phyloP scores from a whole-genome alignment of 768 basidiomycete genomes.

The Vishniacozyma victoriae region DNA sequence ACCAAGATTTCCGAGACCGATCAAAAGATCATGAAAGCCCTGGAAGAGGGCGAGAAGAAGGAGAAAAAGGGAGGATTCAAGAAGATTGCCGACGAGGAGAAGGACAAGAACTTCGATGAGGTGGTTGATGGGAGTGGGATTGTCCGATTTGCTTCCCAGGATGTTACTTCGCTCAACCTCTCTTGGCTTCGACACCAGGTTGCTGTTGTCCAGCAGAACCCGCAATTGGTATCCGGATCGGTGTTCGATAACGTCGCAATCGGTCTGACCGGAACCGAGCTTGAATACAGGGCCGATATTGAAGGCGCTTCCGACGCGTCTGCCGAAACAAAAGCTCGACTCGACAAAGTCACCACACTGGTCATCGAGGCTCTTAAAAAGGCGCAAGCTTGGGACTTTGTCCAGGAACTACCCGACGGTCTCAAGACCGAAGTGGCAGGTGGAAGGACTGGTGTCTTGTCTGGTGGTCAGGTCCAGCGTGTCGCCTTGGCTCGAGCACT shows the following conservation, averaged over 20 bases:
- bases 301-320: constrained; percentile 1
- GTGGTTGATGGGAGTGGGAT: constrained; percentile 5
- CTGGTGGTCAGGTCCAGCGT: constrained; percentile 41
- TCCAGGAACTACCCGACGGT: constrained; percentile 36
- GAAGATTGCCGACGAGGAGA: background rate
- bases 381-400: constrained; percentile 45
- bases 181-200: constrained; percentile 33
- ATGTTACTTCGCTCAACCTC: constrained; percentile 29
- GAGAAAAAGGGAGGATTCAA: background rate
- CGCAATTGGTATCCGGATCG: constrained; percentile 34
- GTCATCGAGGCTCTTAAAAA: constrained; percentile 28
- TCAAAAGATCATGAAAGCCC: constrained; percentile 10
- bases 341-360: constrained; percentile 8
- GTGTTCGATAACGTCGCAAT: constrained; percentile 45
- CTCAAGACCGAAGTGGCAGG: constrained; percentile 34
- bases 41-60: constrained; percentile 3
- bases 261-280: constrained; percentile 40
- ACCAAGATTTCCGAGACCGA: constrained; percentile 15
- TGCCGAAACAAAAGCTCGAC: background rate
- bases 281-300: constrained; percentile 36
- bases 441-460: constrained; percentile 37
- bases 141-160: constrained; percentile 18
- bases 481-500: constrained; percentile 32
- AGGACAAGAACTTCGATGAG: background rate
- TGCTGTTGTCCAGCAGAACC: constrained; percentile 35